Base-by-base conservation (phyloP, 1,139 yeast species). In the Suhomyces atakaporum region DNA sequence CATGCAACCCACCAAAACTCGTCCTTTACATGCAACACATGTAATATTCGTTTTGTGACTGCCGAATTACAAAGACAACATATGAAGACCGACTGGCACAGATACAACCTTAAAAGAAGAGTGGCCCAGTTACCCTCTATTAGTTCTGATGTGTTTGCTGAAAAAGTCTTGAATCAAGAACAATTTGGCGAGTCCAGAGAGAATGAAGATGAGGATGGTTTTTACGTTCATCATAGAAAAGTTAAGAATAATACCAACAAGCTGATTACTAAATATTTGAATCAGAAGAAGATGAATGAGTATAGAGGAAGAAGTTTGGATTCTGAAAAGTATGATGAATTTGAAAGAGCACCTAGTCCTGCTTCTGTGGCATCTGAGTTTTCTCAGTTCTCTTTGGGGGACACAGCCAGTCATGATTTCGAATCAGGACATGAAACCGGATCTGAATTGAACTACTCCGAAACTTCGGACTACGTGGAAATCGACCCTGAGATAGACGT, bases 31-130 rank as follows among this genome's bases (percentile, higher is more conserved):
- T 92, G 98, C 62, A 85, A 88, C 55, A 84, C 96, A 23, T 92
- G 98, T 56, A 82, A 80, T 7, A 73, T 90, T 43, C 79, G 79
- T 42, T 92, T 92, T 54, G 78, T 82, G 12, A 71, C 82, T 12
- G 83, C 95, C 5, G 89, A 83, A 39, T 73, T 79, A 45, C 98
- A 92, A 65, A 73, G 97, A 50, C 71, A 75, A 39, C 98, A 92
- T 55, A 92, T 92, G 97, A 88, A 87, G 58, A 82, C 96, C 1
- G 97, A 90, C 44, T 90, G 97, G 97, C 97, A 89, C 55, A 74
- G 95, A 47, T 92, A 87, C 60, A 90, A 92, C 56, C 73, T 92
- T 56, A 92, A 92, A 62, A 76, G 98, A 61, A 74, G 96, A 53
- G 96, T 92, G 25, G 96, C 96, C 3, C 77, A 79, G 31, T 66